These are phyloP conservation scores for Pseudogymnoascus sp. DNA, from an alignment of 2,329 filamentous ascomycete species.

Conservation along the genomic window DNA sequence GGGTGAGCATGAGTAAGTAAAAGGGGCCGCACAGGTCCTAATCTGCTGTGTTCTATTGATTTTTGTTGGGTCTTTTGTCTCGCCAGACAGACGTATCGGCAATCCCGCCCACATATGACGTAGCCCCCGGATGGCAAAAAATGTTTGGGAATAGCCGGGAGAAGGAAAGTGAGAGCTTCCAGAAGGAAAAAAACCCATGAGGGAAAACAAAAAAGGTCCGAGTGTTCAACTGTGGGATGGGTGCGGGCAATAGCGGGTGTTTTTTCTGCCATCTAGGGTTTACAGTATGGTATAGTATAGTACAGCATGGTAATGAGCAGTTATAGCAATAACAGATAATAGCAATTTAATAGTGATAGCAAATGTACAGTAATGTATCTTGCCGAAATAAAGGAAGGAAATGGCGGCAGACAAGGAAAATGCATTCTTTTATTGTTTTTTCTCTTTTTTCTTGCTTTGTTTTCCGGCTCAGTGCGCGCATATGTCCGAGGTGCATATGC, in stretches of 20 bases:
- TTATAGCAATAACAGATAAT: not conserved
- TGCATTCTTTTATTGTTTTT: slow-evolving; percentile 5
- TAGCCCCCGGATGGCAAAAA: not conserved
- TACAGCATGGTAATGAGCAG: not conserved
- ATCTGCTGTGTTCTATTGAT: not conserved
- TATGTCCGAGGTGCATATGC: not conserved
- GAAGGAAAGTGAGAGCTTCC: slow-evolving; percentile 1
- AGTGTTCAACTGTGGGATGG: not conserved
- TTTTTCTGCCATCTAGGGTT: not conserved
- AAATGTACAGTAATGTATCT: not conserved
- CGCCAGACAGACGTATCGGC: not conserved
- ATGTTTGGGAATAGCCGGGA: slow-evolving; percentile 3
- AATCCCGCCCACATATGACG: not conserved
- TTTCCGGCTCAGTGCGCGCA: not conserved
- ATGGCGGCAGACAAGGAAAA: not conserved
- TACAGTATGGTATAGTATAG: not conserved
- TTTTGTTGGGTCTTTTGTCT: not conserved
- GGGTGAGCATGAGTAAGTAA: not conserved
- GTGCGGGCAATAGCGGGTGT: slow-evolving; percentile 1
- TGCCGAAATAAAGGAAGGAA: not conserved
- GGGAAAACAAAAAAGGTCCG: not conserved
- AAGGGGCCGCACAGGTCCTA: not conserved
- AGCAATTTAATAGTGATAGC: not conserved
- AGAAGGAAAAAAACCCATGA: not conserved
- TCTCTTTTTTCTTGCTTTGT: not conserved